Conservation (phyloP, 164 flowering plant genomes). For the Pachysandra terminalis region DNA sequence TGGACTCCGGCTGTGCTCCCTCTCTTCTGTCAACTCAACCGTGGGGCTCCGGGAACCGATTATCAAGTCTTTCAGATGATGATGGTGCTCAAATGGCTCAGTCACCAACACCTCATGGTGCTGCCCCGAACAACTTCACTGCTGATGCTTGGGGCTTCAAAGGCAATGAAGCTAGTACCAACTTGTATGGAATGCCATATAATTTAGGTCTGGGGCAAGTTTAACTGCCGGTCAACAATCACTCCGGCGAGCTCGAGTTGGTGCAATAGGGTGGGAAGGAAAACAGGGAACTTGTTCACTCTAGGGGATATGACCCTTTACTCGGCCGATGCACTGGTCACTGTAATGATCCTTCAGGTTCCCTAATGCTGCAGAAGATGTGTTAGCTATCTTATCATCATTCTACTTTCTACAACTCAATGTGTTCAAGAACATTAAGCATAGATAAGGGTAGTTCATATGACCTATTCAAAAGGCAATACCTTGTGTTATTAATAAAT, state of each 20-base stretch:
- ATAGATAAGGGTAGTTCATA: no score
- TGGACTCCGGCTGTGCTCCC: slow-evolving; percentile 94
- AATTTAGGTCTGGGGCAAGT: slow-evolving; percentile 41
- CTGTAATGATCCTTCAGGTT: no score
- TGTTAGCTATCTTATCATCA: no score
- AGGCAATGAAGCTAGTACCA: slow-evolving; percentile 29
- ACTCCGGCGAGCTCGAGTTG: slow-evolving; percentile 36
- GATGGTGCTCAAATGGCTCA: slow-evolving; percentile 31
- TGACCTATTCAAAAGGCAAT: no score
- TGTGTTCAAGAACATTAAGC: no score
- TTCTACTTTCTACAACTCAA: no score
- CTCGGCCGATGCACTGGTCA: no score
- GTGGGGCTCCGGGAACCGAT: slow-evolving; percentile 56
- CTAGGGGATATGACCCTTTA: no score
- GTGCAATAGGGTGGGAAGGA: no score
- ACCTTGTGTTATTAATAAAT: no score
- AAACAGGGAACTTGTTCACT: no score
- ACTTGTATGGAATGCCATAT: slow-evolving; percentile 34
- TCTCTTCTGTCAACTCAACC: slow-evolving; percentile 97
- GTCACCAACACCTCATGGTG: slow-evolving; percentile 31
- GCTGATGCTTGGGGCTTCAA: slow-evolving; percentile 50
- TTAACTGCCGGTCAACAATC: slow-evolving; percentile 28
- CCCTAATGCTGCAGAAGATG: no score
- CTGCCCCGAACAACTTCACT: slow-evolving; percentile 27
- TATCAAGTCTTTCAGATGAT: slow-evolving; percentile 24